These are phyloP conservation scores for Taxawa tesnikishii DNA, from an alignment of 2,329 filamentous ascomycete species.

Conservation along the genomic window DNA sequence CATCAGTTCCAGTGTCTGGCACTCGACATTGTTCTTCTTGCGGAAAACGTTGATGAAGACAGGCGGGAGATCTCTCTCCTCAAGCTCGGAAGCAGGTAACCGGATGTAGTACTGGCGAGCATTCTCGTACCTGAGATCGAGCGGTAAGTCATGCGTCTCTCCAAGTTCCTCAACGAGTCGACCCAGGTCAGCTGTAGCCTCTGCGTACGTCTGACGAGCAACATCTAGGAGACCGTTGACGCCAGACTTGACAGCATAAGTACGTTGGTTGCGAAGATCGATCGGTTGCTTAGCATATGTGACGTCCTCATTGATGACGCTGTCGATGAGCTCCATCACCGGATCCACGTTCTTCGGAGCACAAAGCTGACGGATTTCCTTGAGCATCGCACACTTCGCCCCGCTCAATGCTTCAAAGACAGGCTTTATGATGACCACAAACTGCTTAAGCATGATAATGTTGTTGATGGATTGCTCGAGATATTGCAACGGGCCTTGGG, in stretches of 20 bases:
- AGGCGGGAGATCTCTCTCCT: constrained; percentile 47
- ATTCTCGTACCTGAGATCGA: constrained; percentile 64
- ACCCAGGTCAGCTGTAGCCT: constrained; percentile 67
- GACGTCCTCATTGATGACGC: constrained; percentile 69
- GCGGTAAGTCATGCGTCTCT: constrained; percentile 42
- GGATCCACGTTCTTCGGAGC: constrained; percentile 47
- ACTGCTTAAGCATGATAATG: constrained; percentile 76
- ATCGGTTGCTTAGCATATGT: constrained; percentile 66
- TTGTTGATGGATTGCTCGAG: constrained; percentile 77
- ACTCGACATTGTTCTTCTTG: constrained; percentile 69
- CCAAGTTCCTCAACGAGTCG: constrained; percentile 53
- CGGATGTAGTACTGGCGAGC: constrained; percentile 70
- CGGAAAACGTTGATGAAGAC: constrained; percentile 65
- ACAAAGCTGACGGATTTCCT: constrained; percentile 58
- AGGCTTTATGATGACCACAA: constrained; percentile 54
- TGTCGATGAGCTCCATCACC: constrained; percentile 53
- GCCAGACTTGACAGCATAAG: constrained; percentile 79
- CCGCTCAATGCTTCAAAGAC: constrained; percentile 57
- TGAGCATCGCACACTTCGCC: constrained; percentile 51
- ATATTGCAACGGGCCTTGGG: constrained; percentile 50
- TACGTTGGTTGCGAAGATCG: constrained; percentile 78
- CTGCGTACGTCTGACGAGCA: constrained; percentile 78
- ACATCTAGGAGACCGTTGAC: constrained; percentile 81
- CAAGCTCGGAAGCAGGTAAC: constrained; percentile 50
- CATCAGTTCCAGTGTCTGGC: constrained; percentile 72